phyloP scores from a whole-genome alignment of 1,139 yeast species.

The Kodamaea fungicola region DNA sequence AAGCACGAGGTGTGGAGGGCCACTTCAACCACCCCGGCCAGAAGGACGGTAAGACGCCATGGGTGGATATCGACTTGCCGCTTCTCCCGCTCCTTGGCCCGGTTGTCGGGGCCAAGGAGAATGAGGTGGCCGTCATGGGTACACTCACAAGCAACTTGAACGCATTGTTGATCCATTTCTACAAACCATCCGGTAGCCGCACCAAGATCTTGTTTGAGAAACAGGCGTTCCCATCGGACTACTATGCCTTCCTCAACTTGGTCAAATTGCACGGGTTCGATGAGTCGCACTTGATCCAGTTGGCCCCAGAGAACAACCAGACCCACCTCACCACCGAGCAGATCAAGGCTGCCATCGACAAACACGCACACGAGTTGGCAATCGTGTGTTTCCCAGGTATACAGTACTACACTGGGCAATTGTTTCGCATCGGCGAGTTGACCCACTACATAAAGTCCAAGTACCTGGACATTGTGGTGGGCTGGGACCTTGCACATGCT shows the following conservation, averaged over 20 bases:
- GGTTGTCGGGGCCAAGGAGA: constrained; percentile 67
- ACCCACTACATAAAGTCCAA: constrained; percentile 54
- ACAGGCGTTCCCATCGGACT: constrained; percentile 90
- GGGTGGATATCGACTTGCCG: constrained; percentile 86
- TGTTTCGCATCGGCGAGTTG: constrained; percentile 66
- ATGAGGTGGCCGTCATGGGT: constrained; percentile 86
- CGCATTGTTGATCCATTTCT: constrained; percentile 68
- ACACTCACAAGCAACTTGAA: constrained; percentile 81
- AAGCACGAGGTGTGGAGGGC: constrained; percentile 72
- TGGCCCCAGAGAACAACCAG: constrained; percentile 49
- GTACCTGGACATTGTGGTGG: constrained; percentile 54
- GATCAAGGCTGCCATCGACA: constrained; percentile 54
- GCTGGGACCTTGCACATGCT: constrained; percentile 97
- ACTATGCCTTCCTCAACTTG: constrained; percentile 77
- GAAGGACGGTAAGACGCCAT: constrained; percentile 44
- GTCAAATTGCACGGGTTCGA: constrained; percentile 60
- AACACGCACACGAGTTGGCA: constrained; percentile 62
- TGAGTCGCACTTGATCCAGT: constrained; percentile 60
- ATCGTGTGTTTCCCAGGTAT: constrained; percentile 81
- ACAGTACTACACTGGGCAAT: constrained; percentile 90
- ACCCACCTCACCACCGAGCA: constrained; percentile 59
- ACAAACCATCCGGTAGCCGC: constrained; percentile 57
- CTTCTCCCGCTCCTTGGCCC: constrained; percentile 65
- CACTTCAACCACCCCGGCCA: constrained; percentile 69
- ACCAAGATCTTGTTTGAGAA: constrained; percentile 79